Evolutionary conservation across 1,284 basidiomycete genomes (phyloP), one percentile per base, ranked within the genome.

Genomic region (Mixia osmundae): DNA sequence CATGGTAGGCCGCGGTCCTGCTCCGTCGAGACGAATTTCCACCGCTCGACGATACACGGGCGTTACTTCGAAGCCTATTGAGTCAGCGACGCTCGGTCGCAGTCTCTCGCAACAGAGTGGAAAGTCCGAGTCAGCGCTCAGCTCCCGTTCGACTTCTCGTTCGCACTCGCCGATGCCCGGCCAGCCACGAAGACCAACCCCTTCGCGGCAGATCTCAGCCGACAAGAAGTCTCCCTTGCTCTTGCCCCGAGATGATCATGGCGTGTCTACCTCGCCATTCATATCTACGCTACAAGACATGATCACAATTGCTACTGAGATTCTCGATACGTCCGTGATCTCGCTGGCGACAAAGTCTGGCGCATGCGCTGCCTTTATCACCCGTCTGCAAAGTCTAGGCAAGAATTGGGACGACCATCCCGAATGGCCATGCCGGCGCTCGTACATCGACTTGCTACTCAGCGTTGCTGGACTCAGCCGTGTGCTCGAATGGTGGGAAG

Each of bases 401-500:
- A 76, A 72, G 49, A 71, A 74, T 10, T 97, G 91, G 91, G 89
- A 95, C 50, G 80, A 87, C 38, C 78, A 95, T 56, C 78, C 85
- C 8, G 83, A 94, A 52, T 95, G 89, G 82, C 83, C 89, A 39
- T 87, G 91, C 10, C 69, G 89, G 38, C 82, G 77, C 40, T 99
- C 91, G 91, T 97, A 95, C 57, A 87, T 95, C 40, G 83, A 89
- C 54, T 73, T 91, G 18, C 65, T 94, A 6, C 72, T 97, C 36
- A 87, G 91, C n/a, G 76, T 97, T 33, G 91, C 91, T 28, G 80
- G 77, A 48, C 71, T 99, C 41, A 80, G 76, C 54, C 76, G 91
- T 39, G 89, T 97, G 20, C 73, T 95, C 41, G 91, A 97, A 53
- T 99, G 91, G 91, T 99, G 89, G 89, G 83, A 94, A 32, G 89